These are phyloP conservation scores for Pecoramyces ruminantium DNA, from an alignment of 192 early-diverging fungal species.

Conservation along the genomic window DNA sequence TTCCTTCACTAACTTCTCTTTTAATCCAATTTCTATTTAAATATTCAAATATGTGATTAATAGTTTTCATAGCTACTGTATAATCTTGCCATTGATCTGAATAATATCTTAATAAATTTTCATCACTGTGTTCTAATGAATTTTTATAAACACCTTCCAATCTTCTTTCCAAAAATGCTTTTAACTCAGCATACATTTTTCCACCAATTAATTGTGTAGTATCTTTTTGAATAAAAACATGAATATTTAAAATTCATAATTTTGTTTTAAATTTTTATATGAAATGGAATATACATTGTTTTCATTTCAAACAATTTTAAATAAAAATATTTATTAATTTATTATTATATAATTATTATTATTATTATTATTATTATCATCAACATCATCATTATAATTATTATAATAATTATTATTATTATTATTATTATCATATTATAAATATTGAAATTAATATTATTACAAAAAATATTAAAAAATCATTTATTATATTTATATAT, in stretches of 20 bases:
- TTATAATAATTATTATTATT: no score
- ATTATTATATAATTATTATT: no score
- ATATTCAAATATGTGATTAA: constrained; percentile 85
- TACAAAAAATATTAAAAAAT: no score
- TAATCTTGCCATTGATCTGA: constrained; percentile 78
- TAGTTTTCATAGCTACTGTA: constrained; percentile 61
- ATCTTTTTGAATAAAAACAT: constrained; percentile 7
- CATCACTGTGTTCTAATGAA: constrained; percentile 51
- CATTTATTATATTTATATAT: no score
- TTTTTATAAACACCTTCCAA: constrained; percentile 25
- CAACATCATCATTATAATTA: no score
- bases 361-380: no score
- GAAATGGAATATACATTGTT: no score
- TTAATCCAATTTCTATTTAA: constrained; percentile 96
- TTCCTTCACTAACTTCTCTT: constrained; percentile 86
- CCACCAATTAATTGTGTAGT: constrained; percentile 34
- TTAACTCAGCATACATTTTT: constrained; percentile 44
- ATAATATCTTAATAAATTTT: constrained; percentile 71
- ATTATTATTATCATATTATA: no score
- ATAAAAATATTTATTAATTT: no score
- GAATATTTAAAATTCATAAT: not conserved
- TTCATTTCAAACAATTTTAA: no score
- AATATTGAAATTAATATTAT: no score
- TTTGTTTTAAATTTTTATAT: no score
- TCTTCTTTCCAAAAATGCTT: constrained; percentile 28